Base-by-base conservation (phyloP, 495 filamentous ascomycete genomes). In the Neurospora sp. region DNA sequence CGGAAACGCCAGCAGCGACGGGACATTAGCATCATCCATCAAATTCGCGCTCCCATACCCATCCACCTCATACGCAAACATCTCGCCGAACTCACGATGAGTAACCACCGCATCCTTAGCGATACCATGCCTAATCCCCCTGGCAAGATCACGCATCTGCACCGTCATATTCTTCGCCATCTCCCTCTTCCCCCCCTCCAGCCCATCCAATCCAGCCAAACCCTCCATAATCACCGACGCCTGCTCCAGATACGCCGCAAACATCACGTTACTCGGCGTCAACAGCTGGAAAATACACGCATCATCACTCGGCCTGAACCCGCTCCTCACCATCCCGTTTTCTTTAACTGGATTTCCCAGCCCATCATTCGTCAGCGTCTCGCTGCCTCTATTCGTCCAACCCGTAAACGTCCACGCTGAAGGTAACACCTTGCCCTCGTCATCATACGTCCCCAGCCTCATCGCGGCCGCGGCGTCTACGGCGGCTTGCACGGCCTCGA, bases 21-120 rank as follows among this genome's bases (percentile, higher is more conserved):
- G 88, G 62, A 90, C 85, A 73, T 91, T 91, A 44, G 89, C 88
- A 71, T 91, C 89, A 74, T 91, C 89, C 89, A 91, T 91, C 46
- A 90, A 79, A 72, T 88, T 90, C 20, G 85, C 81, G 46, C 83
- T 77, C 70, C 87, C 87, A 72, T 87, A 90, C 12, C 89, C 89
- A 74, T 91, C 88, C 10, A 90, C 85, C 76, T 90, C 89, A 75
- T 86, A 91, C 5, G 89, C 89, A 74, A 88, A 90, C 27, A 91
- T 86, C 12, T 81, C 77, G 71, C 80, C 81, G 73, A 82, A 80
- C 12, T 81, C 78, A 11, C 80, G 80, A 62, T 82, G 81, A 11
- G 38, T 35, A 1, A 82, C 81, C 2, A 82, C 77, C 46, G 78
- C 81, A 38, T 82, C 80, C 38, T 39, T 77, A 12, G 82, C 84